Evolutionary conservation across 2,329 filamentous ascomycete genomes (phyloP), one percentile per base, ranked within the genome.

Genomic region (Ceratocystis ficicola): DNA sequence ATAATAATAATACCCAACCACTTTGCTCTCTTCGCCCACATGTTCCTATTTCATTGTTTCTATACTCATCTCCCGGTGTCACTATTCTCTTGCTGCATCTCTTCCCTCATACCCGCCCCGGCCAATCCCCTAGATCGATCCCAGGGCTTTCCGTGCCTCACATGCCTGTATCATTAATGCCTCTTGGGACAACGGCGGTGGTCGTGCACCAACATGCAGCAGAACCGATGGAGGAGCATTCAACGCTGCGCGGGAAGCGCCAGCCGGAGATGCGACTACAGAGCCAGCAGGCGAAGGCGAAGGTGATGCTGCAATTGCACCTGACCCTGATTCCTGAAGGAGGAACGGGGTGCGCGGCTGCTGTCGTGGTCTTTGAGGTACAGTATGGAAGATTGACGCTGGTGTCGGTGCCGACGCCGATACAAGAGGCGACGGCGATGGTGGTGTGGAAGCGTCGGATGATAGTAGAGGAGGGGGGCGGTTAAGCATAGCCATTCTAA

Each of bases 101-200:
- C 36, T 30, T 44, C 60, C 44, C 30, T n/a, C 22, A 25, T 12
- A 17, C 15, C 12, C 22, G 3, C 52, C 46, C 32, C 30, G n/a
- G 15, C 32, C 48, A 55, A 55, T 28, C 46, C n/a, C 63, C 50
- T 57, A 64, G 22, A 64, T 64, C 63, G 48, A 48, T 5, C 63
- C 63, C 30, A 64, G 48, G 20, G 63, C 63, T 46, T 64, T 41
- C 20, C 63, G 48, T 7, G 63, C 52, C 30, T 57, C 52, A 12
- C 52, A 57, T 28, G 52, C 52, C 52, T 57, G 52, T 15, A 57
- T 32, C 63, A 64, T 52, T n/a, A 64, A n/a, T 17, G 63, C 63
- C 28, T 57, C 63, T 32, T 64, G 63, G 22, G 63, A 64, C 30
- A 64, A 25, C 30, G 63, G 63, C 2, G 63, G 63, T 7, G 63